Conservation (phyloP, 2,329 filamentous ascomycete species). For the Penicillium sp. region DNA sequence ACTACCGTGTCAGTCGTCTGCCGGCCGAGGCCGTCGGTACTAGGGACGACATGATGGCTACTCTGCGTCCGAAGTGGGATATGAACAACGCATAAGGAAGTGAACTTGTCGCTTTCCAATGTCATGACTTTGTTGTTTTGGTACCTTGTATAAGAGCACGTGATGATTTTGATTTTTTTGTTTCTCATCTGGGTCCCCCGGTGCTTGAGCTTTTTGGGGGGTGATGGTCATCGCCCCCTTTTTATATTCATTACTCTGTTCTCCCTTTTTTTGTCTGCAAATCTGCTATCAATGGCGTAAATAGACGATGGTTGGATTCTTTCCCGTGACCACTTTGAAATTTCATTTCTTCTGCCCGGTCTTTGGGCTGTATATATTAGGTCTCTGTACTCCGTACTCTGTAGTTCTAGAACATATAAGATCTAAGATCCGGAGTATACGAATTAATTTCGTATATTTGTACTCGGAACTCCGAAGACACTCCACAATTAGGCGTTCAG, state of each 20-base stretch:
- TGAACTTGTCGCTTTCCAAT: not conserved
- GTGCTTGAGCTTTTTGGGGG: slow-evolving; percentile 1
- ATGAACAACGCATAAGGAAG: slow-evolving; percentile 37
- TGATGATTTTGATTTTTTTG: slow-evolving; percentile 23
- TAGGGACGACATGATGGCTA: slow-evolving; percentile 62
- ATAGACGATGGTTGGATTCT: slow-evolving; percentile 10
- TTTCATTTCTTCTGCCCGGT: slow-evolving; percentile 6
- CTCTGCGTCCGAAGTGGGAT: slow-evolving; percentile 59
- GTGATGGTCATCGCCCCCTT: slow-evolving; percentile 1
- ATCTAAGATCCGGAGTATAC: not conserved
- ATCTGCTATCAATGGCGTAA: slow-evolving; percentile 7
- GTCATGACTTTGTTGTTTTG: slow-evolving; percentile 21
- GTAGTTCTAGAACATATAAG: not conserved
- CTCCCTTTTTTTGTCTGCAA: not conserved
- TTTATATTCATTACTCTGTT: slow-evolving; percentile 5
- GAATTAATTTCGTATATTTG: not conserved
- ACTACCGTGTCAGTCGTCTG: slow-evolving; percentile 81
- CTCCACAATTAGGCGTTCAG: not conserved
- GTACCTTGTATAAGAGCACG: slow-evolving; percentile 13
- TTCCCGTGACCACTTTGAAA: not conserved
- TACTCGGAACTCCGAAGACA: not conserved
- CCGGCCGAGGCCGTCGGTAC: slow-evolving; percentile 81
- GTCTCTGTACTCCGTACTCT: not conserved
- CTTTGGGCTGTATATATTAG: slow-evolving; percentile 10
- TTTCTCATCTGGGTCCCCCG: slow-evolving; percentile 5